These are phyloP conservation scores for Xylaria sp. DNA, from an alignment of 2,329 filamentous ascomycete species.

Conservation along the genomic window DNA sequence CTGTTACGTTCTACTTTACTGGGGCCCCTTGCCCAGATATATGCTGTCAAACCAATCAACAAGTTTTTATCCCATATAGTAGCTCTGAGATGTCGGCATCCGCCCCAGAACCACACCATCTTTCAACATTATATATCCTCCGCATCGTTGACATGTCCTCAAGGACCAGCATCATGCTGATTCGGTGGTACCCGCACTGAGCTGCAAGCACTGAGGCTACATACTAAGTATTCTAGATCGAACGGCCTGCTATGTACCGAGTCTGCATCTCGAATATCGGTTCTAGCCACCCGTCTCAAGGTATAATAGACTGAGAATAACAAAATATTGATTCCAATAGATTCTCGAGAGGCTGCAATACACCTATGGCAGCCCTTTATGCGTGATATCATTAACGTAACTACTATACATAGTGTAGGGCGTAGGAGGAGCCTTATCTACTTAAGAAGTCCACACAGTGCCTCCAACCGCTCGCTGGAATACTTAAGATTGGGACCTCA, in stretches of 20 bases:
- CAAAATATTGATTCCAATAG: not conserved
- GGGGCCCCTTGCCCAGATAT: constrained; percentile 8
- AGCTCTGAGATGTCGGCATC: constrained; percentile 26
- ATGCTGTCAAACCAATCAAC: constrained; percentile 21
- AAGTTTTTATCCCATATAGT: not conserved
- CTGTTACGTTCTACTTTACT: not conserved
- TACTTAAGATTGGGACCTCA: not conserved
- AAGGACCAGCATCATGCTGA: not conserved
- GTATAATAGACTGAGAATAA: not conserved
- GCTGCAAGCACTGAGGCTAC: not conserved
- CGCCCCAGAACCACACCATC: constrained; percentile 28
- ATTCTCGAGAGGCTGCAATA: not conserved
- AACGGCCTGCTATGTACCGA: not conserved
- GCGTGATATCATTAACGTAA: constrained; percentile 18
- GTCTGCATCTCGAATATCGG: not conserved
- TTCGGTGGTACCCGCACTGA: not conserved
- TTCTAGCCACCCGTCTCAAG: not conserved
- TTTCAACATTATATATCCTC: constrained; percentile 10
- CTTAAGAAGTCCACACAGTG: constrained; percentile 33
- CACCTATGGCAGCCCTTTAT: not conserved
- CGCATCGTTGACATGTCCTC: constrained; percentile 7
- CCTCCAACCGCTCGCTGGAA: not conserved
- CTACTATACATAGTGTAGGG: not conserved
- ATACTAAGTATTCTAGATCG: not conserved
- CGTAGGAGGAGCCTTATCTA: constrained; percentile 4